Base-by-base conservation (phyloP, 108 stramenopile genomes). In the Hondaea fermentalgiana region DNA sequence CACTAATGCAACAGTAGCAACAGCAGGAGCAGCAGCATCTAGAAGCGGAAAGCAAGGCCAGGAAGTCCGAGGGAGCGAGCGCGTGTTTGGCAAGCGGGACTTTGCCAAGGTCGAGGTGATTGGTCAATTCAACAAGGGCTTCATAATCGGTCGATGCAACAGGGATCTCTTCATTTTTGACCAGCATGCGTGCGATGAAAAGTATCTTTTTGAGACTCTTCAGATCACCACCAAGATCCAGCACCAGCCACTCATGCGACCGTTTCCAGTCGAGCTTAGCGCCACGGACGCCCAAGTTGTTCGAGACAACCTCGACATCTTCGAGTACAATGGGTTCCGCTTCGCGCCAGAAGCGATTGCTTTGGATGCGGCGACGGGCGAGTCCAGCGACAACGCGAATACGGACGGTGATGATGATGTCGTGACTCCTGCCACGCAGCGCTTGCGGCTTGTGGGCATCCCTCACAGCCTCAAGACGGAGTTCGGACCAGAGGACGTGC, bases 171-270 rank as follows among this genome's bases (percentile, higher is more conserved):
- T 91, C 83, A 94, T 94, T 44, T 47, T 94, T 28, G 94, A 94
- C 44, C 94, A 94, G 91, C 94, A 94, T 59, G 94, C 94, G 35
- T 91, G 90, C 44, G 94, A 94, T 90, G 94, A 94, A 58, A 94
- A 94, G 91, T 92, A 72, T 42, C 93, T 91, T 87, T 94, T 91
- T 59, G 93, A 93, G 92, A 35, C 29, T 6, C 90, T 91, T 4
- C 89, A 88, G 89, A 23, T 44, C 35, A 59, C 44, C 4, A 91
- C 91, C 8, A 59, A 57, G 49, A 55, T 93, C 51, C 90, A 89
- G 44, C 72, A 91, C n/a, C 92, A 93, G 72, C 72, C 89, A 8
- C 90, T 90, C n/a, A 64, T 90, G 12, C 76, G 76, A 6, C 76
- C 76, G 60, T 60, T 87, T 49, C 43, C 23, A 6, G 69, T 72